These are phyloP conservation scores for Blastocystis sp. DNA, from an alignment of 352 stramenopile genomes.

Conservation along the genomic window DNA sequence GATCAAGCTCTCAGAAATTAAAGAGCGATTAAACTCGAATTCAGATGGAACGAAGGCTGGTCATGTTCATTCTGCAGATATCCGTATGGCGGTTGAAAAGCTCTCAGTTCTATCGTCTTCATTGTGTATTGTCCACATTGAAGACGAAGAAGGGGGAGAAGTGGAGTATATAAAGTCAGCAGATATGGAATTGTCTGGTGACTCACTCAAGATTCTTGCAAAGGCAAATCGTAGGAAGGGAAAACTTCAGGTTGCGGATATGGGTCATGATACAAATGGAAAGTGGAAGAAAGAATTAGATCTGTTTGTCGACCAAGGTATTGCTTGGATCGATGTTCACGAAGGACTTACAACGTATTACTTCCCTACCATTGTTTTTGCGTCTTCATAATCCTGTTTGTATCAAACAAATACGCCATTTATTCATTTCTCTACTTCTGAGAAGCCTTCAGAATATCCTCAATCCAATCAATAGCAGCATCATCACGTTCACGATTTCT, in stretches of 20 bases:
- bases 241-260: slow-evolving; percentile 31
- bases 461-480: slow-evolving; percentile 61
- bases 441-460: slow-evolving; percentile 45
- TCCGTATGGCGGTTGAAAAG: slow-evolving; percentile 36
- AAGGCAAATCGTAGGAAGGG: slow-evolving; percentile 32
- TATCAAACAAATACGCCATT: background rate
- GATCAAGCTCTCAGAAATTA: slow-evolving; percentile 21
- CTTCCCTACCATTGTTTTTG: slow-evolving; percentile 53
- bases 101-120: slow-evolving; percentile 23
- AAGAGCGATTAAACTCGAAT: slow-evolving; percentile 26
- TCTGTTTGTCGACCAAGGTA: slow-evolving; percentile 17
- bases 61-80: slow-evolving; percentile 29
- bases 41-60: background rate
- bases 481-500: slow-evolving; percentile 38
- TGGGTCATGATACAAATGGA: slow-evolving; percentile 6
- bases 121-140: slow-evolving; percentile 14
- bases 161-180: slow-evolving; percentile 57
- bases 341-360: slow-evolving; percentile 38
- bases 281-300: slow-evolving; percentile 44
- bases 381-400: background rate
- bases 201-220: slow-evolving; percentile 18
- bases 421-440: background rate
- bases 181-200: slow-evolving; percentile 47
- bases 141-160: background rate
- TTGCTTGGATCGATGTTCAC: slow-evolving; percentile 43